Evolutionary conservation across 495 filamentous ascomycete species (phyloP), one percentile per base, ranked within the genome.

Genomic region (Sporormia fimetaria): DNA sequence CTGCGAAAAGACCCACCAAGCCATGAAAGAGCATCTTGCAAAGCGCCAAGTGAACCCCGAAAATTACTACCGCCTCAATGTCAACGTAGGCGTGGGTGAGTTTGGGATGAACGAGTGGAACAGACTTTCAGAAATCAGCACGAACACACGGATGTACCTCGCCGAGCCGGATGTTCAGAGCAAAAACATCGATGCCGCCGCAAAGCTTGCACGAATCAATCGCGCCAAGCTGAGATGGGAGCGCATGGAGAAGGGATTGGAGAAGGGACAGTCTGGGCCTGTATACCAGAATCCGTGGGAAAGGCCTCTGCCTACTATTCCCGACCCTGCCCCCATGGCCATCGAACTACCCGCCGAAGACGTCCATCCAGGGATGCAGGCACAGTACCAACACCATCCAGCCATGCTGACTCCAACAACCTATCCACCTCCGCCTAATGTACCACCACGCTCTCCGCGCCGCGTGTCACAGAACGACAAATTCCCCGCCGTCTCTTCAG

Each of bases 31-130:
- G 16, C 73, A 81, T 37, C 69, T 96, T 15, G 66, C 74, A 9
- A 80, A 81, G 58, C 75, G 83, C 21, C 74, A 80, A 15, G 83
- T 95, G 36, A 82, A 77, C 47, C 73, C 77, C 33, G 87, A 94
- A 40, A 87, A 94, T 59, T 98, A 98, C 69, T 93, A 86, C 61
- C 81, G 90, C n/a, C 69, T 94, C 18, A 98, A 98, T 46, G 90
- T 95, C 17, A 88, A 96, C 55, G 81, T 94, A 4, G 92, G 90
- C 0, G 92, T 98, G 16, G 90, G 90, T 28, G 92, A 98, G 55
- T 95, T 95, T 57, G 88, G 83, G 33, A 94, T 98, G 84, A 96
- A 96, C 57, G 90, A 96, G 56, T 98, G 90, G 88, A 76, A 84
- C 56, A 76, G 90, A 3, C 67, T 98, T 10, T 78, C 81, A 22